Conservation (phyloP, 2,329 filamentous ascomycete genomes). For the Penicillium expansum region DNA sequence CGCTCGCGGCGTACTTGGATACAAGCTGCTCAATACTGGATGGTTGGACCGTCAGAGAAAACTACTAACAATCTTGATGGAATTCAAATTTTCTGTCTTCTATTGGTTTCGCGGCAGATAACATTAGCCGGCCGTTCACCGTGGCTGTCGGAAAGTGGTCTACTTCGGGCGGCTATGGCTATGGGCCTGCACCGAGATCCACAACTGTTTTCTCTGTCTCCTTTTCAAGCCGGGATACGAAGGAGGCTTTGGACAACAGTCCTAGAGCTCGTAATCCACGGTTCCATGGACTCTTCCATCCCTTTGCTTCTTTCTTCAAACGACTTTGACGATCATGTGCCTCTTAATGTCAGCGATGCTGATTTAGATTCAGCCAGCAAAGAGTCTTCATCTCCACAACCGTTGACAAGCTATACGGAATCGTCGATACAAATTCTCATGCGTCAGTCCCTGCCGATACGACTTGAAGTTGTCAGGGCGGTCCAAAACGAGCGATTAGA, state of each 20-base stretch:
- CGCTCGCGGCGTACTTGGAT: not conserved
- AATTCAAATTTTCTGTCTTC: slow-evolving; percentile 28
- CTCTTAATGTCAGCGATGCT: slow-evolving; percentile 27
- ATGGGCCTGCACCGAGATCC: slow-evolving; percentile 33
- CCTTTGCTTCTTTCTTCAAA: slow-evolving; percentile 5
- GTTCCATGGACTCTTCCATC: slow-evolving; percentile 13
- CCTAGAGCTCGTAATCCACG: slow-evolving; percentile 16
- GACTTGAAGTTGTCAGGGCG: not conserved
- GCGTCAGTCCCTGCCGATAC: not conserved
- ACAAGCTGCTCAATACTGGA: slow-evolving; percentile 1
- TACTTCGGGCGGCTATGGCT: slow-evolving; percentile 26
- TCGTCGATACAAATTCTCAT: slow-evolving; percentile 24
- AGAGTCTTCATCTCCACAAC: slow-evolving; percentile 9
- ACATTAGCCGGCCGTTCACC: slow-evolving; percentile 24
- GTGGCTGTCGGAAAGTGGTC: slow-evolving; percentile 22
- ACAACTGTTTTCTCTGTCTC: slow-evolving; percentile 20
- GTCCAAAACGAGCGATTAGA: slow-evolving; percentile 1
- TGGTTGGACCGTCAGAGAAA: not conserved
- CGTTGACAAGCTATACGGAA: slow-evolving; percentile 15
- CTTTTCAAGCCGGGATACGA: slow-evolving; percentile 16
- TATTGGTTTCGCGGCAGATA: slow-evolving; percentile 32
- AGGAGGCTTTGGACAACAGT: slow-evolving; percentile 19
- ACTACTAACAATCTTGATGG: not conserved
- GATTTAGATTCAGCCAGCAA: slow-evolving; percentile 23
- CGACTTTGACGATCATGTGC: slow-evolving; percentile 10